A percentile compares a stretch with the other conserved stretches of the same genome.
These are phyloP conservation scores for Sporothrix sp. DNA, from an alignment of 2,329 filamentous ascomycete species.

Conservation along the genomic window DNA sequence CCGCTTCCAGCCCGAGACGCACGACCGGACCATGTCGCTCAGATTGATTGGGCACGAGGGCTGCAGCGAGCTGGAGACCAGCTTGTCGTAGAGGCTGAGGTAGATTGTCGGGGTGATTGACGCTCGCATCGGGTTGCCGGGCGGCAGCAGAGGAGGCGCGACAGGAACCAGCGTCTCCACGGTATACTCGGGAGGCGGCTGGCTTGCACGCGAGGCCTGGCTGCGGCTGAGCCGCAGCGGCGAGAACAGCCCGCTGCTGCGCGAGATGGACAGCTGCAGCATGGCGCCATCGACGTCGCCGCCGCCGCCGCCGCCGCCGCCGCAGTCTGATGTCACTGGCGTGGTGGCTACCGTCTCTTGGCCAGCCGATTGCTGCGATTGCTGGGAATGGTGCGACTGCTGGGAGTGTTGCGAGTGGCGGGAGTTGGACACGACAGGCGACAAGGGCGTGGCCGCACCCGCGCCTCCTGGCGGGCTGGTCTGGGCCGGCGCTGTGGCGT, in stretches of 20 bases:
- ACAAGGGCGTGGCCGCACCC: constrained; percentile 15
- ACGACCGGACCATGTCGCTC: constrained; percentile 65
- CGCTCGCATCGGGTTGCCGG: constrained; percentile 64
- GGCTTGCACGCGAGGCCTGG: constrained; percentile 1
- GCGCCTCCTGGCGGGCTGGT: not conserved
- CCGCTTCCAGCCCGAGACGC: constrained; percentile 85
- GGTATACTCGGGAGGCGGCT: constrained; percentile 29
- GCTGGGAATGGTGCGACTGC: constrained; percentile 15
- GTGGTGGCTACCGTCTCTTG: constrained; percentile 28
- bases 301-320: constrained; percentile 3
- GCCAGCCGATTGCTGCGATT: constrained; percentile 13
- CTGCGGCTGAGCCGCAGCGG: not conserved
- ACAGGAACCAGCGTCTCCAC: constrained; percentile 61
- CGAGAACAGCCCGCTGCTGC: not conserved
- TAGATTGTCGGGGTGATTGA: constrained; percentile 68
- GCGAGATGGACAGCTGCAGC: constrained; percentile 16
- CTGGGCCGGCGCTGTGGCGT: not conserved
- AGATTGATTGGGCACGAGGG: constrained; percentile 86
- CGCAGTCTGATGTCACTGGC: constrained; percentile 35
- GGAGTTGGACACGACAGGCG: constrained; percentile 22
- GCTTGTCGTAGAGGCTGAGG: constrained; percentile 78
- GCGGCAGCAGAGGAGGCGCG: constrained; percentile 61
- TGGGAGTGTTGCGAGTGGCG: constrained; percentile 20
- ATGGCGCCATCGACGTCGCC: not conserved
- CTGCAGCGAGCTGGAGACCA: constrained; percentile 68